A percentile compares a stretch with the other conserved stretches of the same genome.
Conservation (phyloP, 2,329 filamentous ascomycete genomes). For the Didymella exigua region DNA sequence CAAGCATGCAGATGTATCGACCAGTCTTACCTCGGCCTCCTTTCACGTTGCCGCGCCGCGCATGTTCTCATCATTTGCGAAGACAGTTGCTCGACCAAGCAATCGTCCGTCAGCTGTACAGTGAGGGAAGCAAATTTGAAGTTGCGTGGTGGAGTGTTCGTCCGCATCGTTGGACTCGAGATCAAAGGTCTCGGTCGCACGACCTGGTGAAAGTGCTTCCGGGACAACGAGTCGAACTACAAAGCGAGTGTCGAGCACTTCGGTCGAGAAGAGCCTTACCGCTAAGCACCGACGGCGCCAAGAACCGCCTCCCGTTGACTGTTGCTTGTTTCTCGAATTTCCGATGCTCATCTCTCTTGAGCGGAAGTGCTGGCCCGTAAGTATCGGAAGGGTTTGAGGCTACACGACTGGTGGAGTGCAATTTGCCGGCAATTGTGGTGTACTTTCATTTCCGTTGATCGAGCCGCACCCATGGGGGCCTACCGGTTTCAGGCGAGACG, state of each 20-base stretch:
- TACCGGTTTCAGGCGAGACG: not conserved
- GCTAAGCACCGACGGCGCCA: not conserved
- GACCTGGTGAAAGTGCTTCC: not conserved
- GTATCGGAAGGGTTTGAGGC: not conserved
- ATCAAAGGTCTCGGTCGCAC: not conserved
- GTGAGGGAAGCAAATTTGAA: not conserved
- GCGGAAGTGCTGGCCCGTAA: not conserved
- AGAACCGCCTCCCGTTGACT: not conserved
- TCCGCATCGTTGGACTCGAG: not conserved
- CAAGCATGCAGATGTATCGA: not conserved
- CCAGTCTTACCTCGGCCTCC: not conserved
- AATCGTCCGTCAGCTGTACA: not conserved
- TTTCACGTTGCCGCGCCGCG: not conserved
- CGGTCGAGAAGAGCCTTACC: not conserved
- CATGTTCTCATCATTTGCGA: not conserved
- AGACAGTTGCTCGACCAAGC: not conserved
- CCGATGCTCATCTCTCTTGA: not conserved
- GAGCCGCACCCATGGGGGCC: not conserved
- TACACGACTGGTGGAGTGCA: constrained; percentile 3
- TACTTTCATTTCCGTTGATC: not conserved
- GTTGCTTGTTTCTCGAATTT: constrained; percentile 1
- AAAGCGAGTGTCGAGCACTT: not conserved
- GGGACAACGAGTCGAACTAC: not conserved
- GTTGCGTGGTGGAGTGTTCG: not conserved
- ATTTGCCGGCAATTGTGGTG: constrained; percentile 5